Evolutionary conservation across 2,329 filamentous ascomycete genomes (phyloP), one percentile per base, ranked within the genome.

Genomic region (Venturia aucupariae): DNA sequence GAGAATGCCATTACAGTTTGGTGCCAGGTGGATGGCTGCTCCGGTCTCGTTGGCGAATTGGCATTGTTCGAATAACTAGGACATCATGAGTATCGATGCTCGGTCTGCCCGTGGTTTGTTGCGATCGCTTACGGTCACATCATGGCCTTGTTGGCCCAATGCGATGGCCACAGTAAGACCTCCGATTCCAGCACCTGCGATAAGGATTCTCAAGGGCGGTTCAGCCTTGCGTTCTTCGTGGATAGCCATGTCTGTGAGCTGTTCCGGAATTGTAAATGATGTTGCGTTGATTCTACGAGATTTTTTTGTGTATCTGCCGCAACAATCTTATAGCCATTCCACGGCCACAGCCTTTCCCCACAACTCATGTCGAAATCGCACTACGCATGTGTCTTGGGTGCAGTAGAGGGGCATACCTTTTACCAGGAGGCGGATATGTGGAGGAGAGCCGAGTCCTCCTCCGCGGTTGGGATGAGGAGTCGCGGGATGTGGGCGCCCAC

Each of bases 11-110:
- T 86, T 85, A 2, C 80, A 75, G 68, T 88, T 89, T 0, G 86
- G 84, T 0, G 82, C 80, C 4, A 88, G 71, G 68, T 87, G 84
- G n/a, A 88, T 79, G 0, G 85, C 85, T 3, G 85, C 84, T 0
- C 85, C 85, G 0, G 78, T 73, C 71, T 87, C 84, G 61, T 76
- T 80, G 19, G 80, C 79, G 41, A 86, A 80, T 1, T 75, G 75
- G 0, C 83, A 85, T 69, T 84, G 80, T 67, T 87, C 84, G 61
- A 79, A 82, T 0, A 86, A 66, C 80, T 83, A 63, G 38, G n/a
- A 32, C 19, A 35, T n/a, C n/a, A 27, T 62, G 13, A 51, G 30
- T 32, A 19, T 7, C 15, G 32, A 42, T 24, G 24, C 19, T 24
- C 24, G 6, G 32, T 57, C 13, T 38, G 5, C n/a, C 3, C 22